Conservation (phyloP, 176 grass and related monocot species). For the Oryza glaberrima region DNA sequence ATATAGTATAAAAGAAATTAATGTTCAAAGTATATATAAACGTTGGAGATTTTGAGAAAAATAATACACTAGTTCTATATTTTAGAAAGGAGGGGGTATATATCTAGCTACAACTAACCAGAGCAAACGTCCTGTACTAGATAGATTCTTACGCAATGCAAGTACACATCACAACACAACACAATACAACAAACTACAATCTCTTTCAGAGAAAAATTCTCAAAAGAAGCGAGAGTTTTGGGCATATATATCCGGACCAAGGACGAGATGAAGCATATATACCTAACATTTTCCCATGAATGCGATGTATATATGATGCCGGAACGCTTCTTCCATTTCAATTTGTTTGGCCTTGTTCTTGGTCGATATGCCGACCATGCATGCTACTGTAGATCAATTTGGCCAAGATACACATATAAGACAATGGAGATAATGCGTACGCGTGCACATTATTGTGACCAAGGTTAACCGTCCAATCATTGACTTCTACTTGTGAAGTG, state of each 20-base stretch:
- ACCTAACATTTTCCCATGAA: background rate
- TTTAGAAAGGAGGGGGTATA: no score
- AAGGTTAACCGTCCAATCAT: background rate
- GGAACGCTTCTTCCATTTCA: no score
- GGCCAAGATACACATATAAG: background rate
- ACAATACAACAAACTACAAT: background rate
- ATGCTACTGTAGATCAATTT: background rate
- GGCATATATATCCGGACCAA: background rate
- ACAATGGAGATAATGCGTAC: background rate
- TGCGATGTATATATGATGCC: background rate
- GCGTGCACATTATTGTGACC: background rate
- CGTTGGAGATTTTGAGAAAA: no score
- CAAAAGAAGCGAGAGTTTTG: background rate
- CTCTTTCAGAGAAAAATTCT: background rate
- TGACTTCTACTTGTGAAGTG: no score
- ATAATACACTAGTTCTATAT: no score
- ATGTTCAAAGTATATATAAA: no score
- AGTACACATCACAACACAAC: background rate
- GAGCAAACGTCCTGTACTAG: no score
- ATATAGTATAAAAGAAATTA: no score
- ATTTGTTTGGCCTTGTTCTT: background rate
- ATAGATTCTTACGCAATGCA: background rate
- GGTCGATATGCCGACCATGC: background rate
- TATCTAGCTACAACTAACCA: no score
- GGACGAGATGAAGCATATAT: background rate